phyloP scores from a whole-genome alignment of 2,329 filamentous ascomycete species.

The Pseudogymnoascus sp. region DNA sequence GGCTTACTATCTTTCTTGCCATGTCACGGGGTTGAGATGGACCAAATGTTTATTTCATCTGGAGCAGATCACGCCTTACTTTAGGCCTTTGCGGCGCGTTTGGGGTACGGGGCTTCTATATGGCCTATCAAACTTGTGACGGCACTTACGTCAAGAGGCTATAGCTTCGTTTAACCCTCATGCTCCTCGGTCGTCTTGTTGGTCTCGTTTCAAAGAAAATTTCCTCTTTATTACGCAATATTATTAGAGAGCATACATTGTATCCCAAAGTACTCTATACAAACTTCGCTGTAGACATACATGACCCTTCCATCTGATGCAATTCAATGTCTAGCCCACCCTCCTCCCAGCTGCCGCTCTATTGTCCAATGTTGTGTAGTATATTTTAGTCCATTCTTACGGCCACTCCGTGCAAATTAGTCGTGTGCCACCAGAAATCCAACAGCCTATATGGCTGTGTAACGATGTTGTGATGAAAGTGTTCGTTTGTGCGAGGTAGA shows the following conservation, averaged over 20 bases:
- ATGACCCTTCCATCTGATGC: not conserved
- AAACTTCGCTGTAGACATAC: not conserved
- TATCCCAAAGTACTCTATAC: not conserved
- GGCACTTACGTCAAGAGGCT: not conserved
- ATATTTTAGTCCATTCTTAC: not conserved
- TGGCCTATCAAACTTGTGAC: not conserved
- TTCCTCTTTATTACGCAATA: not conserved
- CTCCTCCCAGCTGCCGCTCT: not conserved
- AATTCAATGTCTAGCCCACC: not conserved
- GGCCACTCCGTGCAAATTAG: not conserved
- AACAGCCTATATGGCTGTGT: not conserved
- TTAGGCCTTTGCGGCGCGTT: not conserved
- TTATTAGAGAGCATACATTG: not conserved
- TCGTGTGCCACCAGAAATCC: not conserved
- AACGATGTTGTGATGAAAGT: not conserved
- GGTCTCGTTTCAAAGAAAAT: not conserved
- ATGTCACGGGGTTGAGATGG: not conserved
- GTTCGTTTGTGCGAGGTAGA: not conserved
- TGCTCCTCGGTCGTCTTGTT: not conserved
- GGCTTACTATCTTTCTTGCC: not conserved
- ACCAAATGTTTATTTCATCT: not conserved
- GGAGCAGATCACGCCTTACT: not conserved
- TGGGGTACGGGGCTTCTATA: not conserved
- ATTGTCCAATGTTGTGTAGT: not conserved
- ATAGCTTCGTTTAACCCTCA: not conserved